Percentiles rank a stretch among this genome's conserved stretches.
Evolutionary conservation across 2,329 filamentous ascomycete genomes (phyloP).

Genomic region (Cladophialophora immunda): DNA sequence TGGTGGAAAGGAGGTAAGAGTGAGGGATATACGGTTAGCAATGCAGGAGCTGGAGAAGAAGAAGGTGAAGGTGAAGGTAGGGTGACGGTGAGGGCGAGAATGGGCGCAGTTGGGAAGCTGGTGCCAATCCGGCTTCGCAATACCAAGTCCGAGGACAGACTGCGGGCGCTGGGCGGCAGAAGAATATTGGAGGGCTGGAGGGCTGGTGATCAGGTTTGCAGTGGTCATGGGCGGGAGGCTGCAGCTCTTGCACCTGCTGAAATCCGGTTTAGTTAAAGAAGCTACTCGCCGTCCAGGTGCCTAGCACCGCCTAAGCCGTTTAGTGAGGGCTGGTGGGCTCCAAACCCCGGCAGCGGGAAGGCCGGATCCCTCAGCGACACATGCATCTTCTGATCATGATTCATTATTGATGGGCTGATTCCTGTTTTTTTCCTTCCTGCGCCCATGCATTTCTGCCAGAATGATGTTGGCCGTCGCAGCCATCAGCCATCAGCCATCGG

Average conservation of each 20-base stretch:
- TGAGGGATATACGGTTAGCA: slow-evolving; percentile 1
- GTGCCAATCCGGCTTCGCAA: background rate
- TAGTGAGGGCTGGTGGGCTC: background rate
- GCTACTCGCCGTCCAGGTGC: background rate
- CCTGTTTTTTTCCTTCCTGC: background rate
- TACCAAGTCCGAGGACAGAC: slow-evolving; percentile 1
- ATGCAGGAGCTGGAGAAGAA: slow-evolving; percentile 3
- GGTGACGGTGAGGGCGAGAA: background rate
- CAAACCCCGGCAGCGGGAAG: background rate
- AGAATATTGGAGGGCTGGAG: background rate
- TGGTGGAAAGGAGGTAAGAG: background rate
- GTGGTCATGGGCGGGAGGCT: background rate
- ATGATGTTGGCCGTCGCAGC: no score
- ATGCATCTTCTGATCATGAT: background rate
- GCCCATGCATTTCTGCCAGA: background rate
- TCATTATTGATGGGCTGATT: background rate
- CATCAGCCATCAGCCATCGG: no score
- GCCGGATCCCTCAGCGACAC: background rate
- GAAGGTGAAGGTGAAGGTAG: slow-evolving; percentile 7
- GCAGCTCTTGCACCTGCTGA: background rate
- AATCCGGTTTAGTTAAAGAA: slow-evolving; percentile 10
- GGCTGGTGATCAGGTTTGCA: background rate
- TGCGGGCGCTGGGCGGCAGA: background rate
- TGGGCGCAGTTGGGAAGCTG: slow-evolving; percentile 1
- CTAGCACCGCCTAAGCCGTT: background rate